A percentile compares a stretch with the other conserved stretches of the same genome.
These are phyloP conservation scores for Bruguiera parviflora DNA, from an alignment of 345 rosid genomes.

Conservation along the genomic window DNA sequence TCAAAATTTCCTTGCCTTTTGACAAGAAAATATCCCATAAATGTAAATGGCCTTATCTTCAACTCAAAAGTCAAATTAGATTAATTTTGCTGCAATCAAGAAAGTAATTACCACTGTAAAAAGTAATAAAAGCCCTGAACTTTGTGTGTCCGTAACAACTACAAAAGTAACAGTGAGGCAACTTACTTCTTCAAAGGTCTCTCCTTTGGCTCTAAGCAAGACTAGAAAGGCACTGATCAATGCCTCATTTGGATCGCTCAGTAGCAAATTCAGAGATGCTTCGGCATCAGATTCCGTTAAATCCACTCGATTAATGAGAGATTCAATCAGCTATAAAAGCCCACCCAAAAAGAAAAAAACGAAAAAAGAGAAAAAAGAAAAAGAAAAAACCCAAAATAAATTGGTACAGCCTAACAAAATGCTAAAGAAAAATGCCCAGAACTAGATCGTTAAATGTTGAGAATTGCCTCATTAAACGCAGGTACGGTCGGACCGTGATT, in stretches of 20 bases:
- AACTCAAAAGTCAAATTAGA: no score
- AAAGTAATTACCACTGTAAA: neutral
- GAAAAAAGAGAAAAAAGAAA: neutral
- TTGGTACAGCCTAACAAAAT: neutral
- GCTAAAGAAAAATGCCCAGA: no score
- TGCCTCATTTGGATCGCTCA: conserved; percentile 57
- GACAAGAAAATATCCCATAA: no score
- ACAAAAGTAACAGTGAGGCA: neutral
- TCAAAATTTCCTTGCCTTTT: neutral
- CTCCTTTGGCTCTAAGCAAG: conserved; percentile 92
- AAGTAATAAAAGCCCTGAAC: neutral
- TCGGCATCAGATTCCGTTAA: conserved; percentile 77
- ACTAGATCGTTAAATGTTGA: no score
- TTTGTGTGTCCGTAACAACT: neutral
- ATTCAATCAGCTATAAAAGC: conserved; percentile 52
- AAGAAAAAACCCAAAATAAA: neutral
- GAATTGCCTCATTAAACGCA: conserved; percentile 47
- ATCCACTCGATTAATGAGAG: conserved; percentile 62
- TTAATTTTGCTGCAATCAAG: neutral
- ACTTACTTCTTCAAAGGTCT: conserved; percentile 84
- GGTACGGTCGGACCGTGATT: conserved; percentile 24
- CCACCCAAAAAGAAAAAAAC: neutral
- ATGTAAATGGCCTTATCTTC: no score
- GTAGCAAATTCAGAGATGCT: conserved; percentile 60
- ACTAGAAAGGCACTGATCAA: conserved; percentile 90